Conservation (phyloP, 2,329 filamentous ascomycete species). For the Exophiala sideris region DNA sequence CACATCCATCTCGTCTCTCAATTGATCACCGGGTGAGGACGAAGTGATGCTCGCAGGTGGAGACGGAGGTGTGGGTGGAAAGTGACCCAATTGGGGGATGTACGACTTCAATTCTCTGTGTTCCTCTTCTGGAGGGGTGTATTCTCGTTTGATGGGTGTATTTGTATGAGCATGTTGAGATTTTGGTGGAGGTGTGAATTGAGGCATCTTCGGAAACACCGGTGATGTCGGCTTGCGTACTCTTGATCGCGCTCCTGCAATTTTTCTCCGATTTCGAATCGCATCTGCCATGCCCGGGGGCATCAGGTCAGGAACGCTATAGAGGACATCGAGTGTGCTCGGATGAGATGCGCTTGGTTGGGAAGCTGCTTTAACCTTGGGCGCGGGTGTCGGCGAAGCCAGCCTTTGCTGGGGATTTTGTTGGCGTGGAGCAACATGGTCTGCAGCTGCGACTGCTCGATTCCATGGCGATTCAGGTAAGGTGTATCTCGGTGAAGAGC, state of each 20-base stretch:
- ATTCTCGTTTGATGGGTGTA: constrained; percentile 2
- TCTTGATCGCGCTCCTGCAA: neutral
- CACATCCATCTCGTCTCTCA: constrained; percentile 5
- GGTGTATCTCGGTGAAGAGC: neutral
- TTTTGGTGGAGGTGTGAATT: constrained; percentile 10
- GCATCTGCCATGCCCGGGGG: neutral
- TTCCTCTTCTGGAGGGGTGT: neutral
- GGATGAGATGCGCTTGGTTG: neutral
- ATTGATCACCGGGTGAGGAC: constrained; percentile 2
- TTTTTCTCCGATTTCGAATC: neutral
- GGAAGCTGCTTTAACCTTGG: constrained; percentile 1
- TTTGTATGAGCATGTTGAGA: neutral
- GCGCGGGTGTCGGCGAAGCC: neutral
- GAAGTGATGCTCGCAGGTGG: neutral
- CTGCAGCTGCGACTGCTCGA: constrained; percentile 3
- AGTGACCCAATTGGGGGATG: neutral
- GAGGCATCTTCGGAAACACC: constrained; percentile 6
- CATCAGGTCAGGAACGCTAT: constrained; percentile 11
- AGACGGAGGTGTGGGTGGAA: neutral
- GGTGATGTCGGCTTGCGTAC: neutral
- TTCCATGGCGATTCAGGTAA: constrained; percentile 14
- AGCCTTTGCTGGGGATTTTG: too few species aligned
- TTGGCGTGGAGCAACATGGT: neutral
- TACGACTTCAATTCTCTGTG: neutral
- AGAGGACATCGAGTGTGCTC: neutral